These are phyloP conservation scores for Solanum hybrid DNA, from an alignment of 305 asterid genomes.

Conservation along the genomic window DNA sequence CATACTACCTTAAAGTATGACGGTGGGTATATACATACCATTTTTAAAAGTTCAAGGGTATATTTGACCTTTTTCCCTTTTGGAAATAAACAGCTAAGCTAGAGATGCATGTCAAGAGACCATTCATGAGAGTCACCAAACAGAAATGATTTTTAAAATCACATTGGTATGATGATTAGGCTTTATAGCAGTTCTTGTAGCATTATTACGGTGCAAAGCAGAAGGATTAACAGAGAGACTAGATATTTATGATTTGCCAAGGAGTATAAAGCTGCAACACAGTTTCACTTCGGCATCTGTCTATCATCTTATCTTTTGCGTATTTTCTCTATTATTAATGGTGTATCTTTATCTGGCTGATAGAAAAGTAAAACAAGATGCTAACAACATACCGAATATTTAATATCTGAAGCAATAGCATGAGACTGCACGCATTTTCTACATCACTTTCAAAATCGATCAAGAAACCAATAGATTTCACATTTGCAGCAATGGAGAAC, in stretches of 20 bases:
- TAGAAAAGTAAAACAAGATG: constrained; percentile 13
- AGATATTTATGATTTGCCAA: neutral
- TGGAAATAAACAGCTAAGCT: neutral
- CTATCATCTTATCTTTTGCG: neutral
- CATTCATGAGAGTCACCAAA: neutral
- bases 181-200: neutral
- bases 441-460: constrained; percentile 65
- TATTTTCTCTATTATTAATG: neutral
- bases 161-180: neutral
- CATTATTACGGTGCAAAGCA: neutral
- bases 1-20: neutral
- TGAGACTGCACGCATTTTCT: constrained; percentile 44
- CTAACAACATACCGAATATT: constrained; percentile 48
- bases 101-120: neutral
- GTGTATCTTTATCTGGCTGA: neutral
- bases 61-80: neutral
- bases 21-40: neutral
- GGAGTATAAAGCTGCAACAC: neutral
- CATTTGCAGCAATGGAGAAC: constrained; percentile 47
- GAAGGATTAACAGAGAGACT: neutral
- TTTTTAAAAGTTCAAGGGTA: neutral
- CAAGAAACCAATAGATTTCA: constrained; percentile 40
- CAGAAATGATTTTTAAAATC: neutral
- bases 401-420: constrained; percentile 37
- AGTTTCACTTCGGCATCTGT: neutral